Percentiles rank a stretch among this genome's conserved stretches.
phyloP scores from a whole-genome alignment of 371 early-diverging fungal species.

The Capillidium rhysosporum region DNA sequence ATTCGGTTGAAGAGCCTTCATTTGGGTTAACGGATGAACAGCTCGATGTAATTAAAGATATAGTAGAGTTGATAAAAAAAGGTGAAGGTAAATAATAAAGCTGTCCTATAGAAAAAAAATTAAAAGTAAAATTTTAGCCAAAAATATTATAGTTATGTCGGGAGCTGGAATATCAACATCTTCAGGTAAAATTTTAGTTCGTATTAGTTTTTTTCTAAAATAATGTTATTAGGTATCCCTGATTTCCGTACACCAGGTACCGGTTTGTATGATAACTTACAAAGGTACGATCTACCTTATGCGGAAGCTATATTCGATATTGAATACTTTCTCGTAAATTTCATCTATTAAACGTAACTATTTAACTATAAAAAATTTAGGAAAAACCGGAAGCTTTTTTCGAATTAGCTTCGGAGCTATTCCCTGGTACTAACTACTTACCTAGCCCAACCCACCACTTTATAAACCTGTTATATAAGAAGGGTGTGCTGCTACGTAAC shows the following conservation, averaged over 20 bases:
- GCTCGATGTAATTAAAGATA: no score
- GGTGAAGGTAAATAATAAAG: no score
- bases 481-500: slow-evolving; percentile 48
- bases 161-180: slow-evolving; percentile 93
- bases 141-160: slow-evolving; percentile 71
- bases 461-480: slow-evolving; percentile 49
- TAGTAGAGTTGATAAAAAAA: no score
- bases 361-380: not conserved
- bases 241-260: slow-evolving; percentile 85
- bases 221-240: slow-evolving; percentile 30
- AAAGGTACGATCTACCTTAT: slow-evolving; percentile 67
- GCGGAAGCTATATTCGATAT: slow-evolving; percentile 91
- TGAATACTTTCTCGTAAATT: slow-evolving; percentile 42
- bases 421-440: slow-evolving; percentile 38
- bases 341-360: not conserved
- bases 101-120: no score
- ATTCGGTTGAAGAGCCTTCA: no score
- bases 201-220: slow-evolving; percentile 10
- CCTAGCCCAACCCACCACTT: slow-evolving; percentile 82
- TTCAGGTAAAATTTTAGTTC: slow-evolving; percentile 26
- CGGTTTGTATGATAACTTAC: slow-evolving; percentile 79
- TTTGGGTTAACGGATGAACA: no score
- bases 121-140: slow-evolving; percentile 15
- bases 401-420: slow-evolving; percentile 74
- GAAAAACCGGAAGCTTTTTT: slow-evolving; percentile 76